Percentiles rank a stretch among this genome's conserved stretches.
These are phyloP conservation scores for Mikania micrantha DNA, from an alignment of 129 eudicot genomes.

Conservation along the genomic window DNA sequence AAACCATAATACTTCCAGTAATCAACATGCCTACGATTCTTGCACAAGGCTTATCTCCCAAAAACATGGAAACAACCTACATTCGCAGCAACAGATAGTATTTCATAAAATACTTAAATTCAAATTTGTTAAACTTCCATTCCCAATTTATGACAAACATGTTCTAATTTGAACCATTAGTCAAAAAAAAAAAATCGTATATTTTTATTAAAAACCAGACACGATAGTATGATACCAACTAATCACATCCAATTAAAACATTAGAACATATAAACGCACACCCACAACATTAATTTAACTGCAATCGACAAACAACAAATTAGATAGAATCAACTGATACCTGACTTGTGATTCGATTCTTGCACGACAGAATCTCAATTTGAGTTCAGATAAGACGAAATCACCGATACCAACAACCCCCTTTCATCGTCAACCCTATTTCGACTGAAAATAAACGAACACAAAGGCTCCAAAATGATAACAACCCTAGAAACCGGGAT, in stretches of 20 bases:
- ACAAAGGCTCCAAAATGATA: neutral
- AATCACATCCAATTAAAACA: neutral
- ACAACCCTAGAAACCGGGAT: constrained; percentile 11
- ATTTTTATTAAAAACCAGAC: neutral
- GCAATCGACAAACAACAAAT: neutral
- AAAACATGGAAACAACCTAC: neutral
- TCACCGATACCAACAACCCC: neutral
- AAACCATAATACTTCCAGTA: too few relatives aligned
- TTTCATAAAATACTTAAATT: neutral
- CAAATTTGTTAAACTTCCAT: neutral
- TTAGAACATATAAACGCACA: neutral
- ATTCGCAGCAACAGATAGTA: too few relatives aligned
- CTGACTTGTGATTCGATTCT: constrained; percentile 13
- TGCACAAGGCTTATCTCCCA: neutral
- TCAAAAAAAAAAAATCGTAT: neutral
- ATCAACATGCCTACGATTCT: neutral
- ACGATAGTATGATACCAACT: neutral
- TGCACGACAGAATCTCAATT: constrained; percentile 3
- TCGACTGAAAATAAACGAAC: neutral
- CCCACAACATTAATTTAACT: neutral
- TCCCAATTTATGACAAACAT: neutral
- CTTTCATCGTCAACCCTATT: neutral
- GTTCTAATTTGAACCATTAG: neutral
- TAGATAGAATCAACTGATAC: constrained; percentile 1
- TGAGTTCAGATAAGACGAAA: neutral